These are phyloP conservation scores for Hymenoscyphus albidus DNA, from an alignment of 2,329 filamentous ascomycete genomes.

Conservation along the genomic window DNA sequence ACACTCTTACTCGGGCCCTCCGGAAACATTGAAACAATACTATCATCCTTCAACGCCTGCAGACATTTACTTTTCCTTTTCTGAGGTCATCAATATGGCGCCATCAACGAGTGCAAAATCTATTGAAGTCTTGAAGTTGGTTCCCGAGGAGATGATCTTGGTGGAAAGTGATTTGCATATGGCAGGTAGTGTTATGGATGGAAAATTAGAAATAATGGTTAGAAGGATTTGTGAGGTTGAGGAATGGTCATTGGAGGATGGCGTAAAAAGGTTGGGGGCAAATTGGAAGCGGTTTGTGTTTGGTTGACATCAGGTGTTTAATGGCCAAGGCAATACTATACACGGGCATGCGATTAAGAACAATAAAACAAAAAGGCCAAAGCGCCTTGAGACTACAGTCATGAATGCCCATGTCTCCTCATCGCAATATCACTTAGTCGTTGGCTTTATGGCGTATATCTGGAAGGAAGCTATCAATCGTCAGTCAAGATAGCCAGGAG, in stretches of 20 bases:
- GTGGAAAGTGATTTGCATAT: constrained; percentile 87
- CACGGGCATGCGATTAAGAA: not conserved
- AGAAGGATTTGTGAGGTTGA: constrained; percentile 74
- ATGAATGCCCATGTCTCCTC: not conserved
- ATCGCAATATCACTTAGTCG: not conserved
- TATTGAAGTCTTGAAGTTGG: constrained; percentile 61
- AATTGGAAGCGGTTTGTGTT: constrained; percentile 73
- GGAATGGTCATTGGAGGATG: constrained; percentile 70
- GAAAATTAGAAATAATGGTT: constrained; percentile 68
- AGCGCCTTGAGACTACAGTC: no score
- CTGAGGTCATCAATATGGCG: constrained; percentile 73
- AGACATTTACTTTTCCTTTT: constrained; percentile 85
- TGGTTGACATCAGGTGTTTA: not conserved
- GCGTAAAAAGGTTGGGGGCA: constrained; percentile 59
- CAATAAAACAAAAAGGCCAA: no score
- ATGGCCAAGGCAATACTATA: not conserved
- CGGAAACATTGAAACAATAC: constrained; percentile 75
- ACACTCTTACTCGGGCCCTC: constrained; percentile 83
- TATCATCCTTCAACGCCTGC: constrained; percentile 68
- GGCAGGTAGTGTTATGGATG: constrained; percentile 79
- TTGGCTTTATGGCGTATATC: constrained; percentile 46
- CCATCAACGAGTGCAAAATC: constrained; percentile 43
- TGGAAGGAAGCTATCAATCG: constrained; percentile 42
- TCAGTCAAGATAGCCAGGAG: not conserved
- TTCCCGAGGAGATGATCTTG: constrained; percentile 76